A percentile compares a stretch with the other conserved stretches of the same genome.
phyloP scores from a whole-genome alignment of 306 rosid species.

The Crotalaria pallida region DNA sequence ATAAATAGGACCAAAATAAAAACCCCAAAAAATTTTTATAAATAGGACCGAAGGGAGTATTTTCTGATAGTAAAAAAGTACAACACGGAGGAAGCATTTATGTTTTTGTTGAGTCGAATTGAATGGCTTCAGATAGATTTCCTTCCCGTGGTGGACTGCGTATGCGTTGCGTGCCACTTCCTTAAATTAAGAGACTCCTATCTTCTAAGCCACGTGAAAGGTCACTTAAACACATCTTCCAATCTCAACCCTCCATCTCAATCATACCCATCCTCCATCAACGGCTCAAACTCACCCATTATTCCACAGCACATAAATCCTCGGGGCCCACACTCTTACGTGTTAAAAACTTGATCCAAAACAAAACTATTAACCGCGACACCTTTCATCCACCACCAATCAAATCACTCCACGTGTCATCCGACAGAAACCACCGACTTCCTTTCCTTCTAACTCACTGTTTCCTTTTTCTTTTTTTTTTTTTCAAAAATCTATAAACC shows the following conservation, averaged over 20 bases:
- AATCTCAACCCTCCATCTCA: slow-evolving; percentile 14
- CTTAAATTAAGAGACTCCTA: background rate
- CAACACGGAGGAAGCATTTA: background rate
- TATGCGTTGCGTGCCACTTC: slow-evolving; percentile 5
- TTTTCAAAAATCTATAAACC: slow-evolving; percentile 15
- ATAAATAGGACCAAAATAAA: too few species aligned
- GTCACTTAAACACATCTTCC: background rate
- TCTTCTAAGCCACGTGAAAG: slow-evolving; percentile 5
- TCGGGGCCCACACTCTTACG: slow-evolving; percentile 29
- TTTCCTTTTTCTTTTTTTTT: slow-evolving; percentile 13
- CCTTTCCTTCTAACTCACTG: background rate
- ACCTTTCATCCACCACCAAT: background rate
- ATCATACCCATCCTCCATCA: background rate
- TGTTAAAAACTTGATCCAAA: slow-evolving; percentile 13
- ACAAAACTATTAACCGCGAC: slow-evolving; percentile 1
- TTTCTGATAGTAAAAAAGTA: too few species aligned
- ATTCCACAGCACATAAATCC: slow-evolving; percentile 2
- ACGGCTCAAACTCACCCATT: background rate
- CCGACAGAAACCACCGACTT: slow-evolving; percentile 22
- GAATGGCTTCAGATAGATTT: background rate
- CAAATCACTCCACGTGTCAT: slow-evolving; percentile 18
- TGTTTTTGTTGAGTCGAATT: background rate
- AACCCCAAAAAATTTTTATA: too few species aligned
- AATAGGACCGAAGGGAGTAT: too few species aligned
- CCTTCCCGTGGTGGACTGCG: background rate